These are phyloP conservation scores for Aspergillus sp. DNA, from an alignment of 2,329 filamentous ascomycete genomes.

Conservation along the genomic window DNA sequence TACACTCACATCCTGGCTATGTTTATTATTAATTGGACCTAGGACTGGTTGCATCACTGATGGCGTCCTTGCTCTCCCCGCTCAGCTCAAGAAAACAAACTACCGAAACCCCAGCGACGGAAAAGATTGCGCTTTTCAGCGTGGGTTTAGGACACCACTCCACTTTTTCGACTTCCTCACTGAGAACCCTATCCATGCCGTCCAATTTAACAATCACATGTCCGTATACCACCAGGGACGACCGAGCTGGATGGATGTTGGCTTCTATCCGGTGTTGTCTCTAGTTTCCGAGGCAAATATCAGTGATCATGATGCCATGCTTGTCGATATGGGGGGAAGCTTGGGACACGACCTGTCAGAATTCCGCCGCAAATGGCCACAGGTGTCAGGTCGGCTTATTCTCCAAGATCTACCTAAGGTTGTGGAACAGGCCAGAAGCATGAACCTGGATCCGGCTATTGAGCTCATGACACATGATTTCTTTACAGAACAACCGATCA, in stretches of 20 bases:
- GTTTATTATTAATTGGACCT: constrained; percentile 5
- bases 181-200: constrained; percentile 20
- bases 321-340: constrained; percentile 49
- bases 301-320: constrained; percentile 23
- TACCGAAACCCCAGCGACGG: constrained; percentile 31
- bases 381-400: constrained; percentile 46
- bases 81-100: constrained; percentile 27
- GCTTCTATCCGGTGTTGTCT: constrained; percentile 32
- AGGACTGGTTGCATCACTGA: constrained; percentile 32
- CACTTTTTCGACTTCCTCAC: constrained; percentile 33
- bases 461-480: constrained; percentile 50
- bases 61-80: constrained; percentile 28
- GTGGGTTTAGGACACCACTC: constrained; percentile 28
- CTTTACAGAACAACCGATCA: constrained; percentile 49
- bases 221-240: constrained; percentile 29
- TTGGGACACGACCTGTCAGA: constrained; percentile 45
- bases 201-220: constrained; percentile 33
- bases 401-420: constrained; percentile 53
- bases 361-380: constrained; percentile 40
- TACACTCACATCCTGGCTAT: too few species aligned
- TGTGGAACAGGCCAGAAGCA: constrained; percentile 19
- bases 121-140: constrained; percentile 28
- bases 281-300: constrained; percentile 18
- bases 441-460: constrained; percentile 21
- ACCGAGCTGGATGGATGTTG: constrained; percentile 33